Base-by-base conservation (phyloP, 2,329 filamentous ascomycete species). In the Chrysoporthe austroafricana region DNA sequence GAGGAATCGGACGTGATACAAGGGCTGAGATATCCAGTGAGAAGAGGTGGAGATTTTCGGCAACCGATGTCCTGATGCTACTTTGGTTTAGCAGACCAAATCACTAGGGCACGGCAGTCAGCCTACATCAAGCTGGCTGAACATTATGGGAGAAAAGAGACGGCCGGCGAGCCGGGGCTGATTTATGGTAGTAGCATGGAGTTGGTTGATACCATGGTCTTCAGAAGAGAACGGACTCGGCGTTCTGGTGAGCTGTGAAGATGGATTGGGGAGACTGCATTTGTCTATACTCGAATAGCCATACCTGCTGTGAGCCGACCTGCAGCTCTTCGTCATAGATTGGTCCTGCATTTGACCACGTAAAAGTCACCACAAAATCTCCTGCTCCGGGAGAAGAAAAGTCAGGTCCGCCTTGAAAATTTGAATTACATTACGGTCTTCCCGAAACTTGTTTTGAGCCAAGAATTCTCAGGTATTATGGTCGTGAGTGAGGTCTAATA, bases 1-100 rank as follows among this genome's bases (percentile, higher is more conserved):
- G 66, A 70, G 60, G 72, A 71, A 13, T 73, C 72, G 11, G 68
- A 72, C 4, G 71, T 73, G 2, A 66, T 71, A 34, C 70, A 74
- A 9, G 72, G 70, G 46, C 58, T 73, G 54, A 66, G 65, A 18
- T 21, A 63, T 39, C 52, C 66, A 14, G 44, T n/a, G 4, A 56
- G 48, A 14, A 16, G 56, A 7, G 58, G 61, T 54, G 36, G 50
- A 4, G 32, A 34, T 1, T 32, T 21, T 21, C 26, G 43, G 26
- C 5, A 9, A 9, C 26, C 43, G 26, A 16, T 48, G 9, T 14
- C n/a, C 8, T 61, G 14, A 61, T 21, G 39, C 4, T 44, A 21
- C 26, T 18, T 18, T 26, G 14, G 16, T 39, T 5, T 9, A 6
- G 9, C 36, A 9, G 36, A 39, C 9, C 36, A 9, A 6, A 9